Percentiles rank a stretch among this genome's conserved stretches.
Conservation (phyloP, 805 yeast genomes). For the Tetrapisispora iriomotensis region DNA sequence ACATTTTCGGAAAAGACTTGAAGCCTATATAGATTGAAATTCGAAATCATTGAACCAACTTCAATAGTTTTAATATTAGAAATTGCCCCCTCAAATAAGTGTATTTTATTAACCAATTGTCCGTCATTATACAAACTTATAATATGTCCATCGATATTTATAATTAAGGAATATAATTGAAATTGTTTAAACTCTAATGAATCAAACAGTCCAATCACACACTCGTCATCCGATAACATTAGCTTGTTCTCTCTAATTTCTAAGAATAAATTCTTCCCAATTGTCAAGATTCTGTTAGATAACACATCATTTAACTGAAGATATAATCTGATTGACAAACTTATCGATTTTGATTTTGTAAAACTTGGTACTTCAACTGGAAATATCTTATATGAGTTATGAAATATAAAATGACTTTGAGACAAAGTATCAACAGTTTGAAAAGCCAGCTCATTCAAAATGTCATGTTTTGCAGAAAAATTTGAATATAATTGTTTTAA, state of each 20-base stretch:
- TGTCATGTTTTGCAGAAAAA: slow-evolving; percentile 4
- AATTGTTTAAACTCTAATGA: slow-evolving; percentile 18
- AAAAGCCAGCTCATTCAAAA: slow-evolving; percentile 11
- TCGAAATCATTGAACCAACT: slow-evolving; percentile 27
- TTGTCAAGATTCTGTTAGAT: slow-evolving; percentile 23
- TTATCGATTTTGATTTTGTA: not conserved
- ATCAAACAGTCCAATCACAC: slow-evolving; percentile 21
- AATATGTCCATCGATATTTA: slow-evolving; percentile 8
- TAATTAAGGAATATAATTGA: slow-evolving; percentile 12
- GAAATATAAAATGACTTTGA: slow-evolving; percentile 24
- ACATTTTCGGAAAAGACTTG: slow-evolving; percentile 7
- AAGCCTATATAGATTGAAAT: slow-evolving; percentile 22
- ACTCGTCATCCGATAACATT: slow-evolving; percentile 24
- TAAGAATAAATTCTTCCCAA: slow-evolving; percentile 18
- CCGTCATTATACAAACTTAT: slow-evolving; percentile 21
- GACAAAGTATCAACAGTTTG: slow-evolving; percentile 13
- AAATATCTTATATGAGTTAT: slow-evolving; percentile 19
- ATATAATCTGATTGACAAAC: slow-evolving; percentile 23
- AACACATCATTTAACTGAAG: slow-evolving; percentile 21
- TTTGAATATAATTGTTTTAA: slow-evolving; percentile 11
- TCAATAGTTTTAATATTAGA: slow-evolving; percentile 13
- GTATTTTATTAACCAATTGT: slow-evolving; percentile 11
- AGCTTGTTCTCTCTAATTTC: slow-evolving; percentile 24
- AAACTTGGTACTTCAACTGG: slow-evolving; percentile 1
- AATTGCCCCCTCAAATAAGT: slow-evolving; percentile 10